Evolutionary conservation across 345 rosid species (phyloP).

Genomic region (Eucalyptus regnans): DNA sequence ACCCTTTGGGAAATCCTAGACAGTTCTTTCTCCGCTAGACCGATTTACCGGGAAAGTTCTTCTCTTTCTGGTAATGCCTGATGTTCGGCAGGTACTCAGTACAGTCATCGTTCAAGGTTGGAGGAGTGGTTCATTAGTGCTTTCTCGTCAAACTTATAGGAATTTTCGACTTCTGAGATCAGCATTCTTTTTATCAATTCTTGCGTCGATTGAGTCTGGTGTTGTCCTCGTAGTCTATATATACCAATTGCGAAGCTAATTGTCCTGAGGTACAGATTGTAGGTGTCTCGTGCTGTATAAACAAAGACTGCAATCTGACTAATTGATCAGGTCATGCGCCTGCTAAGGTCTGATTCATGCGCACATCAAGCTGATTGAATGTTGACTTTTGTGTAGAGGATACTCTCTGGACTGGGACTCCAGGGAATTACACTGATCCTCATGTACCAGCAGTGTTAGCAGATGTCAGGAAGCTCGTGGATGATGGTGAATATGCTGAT

Average conservation of each 20-base stretch:
- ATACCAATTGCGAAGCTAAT: not conserved
- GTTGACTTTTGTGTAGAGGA: conserved; percentile 38
- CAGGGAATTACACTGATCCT: conserved; percentile 55
- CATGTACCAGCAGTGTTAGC: conserved; percentile 48
- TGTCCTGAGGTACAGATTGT: not conserved
- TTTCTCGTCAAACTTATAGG: not conserved
- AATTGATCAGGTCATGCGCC: not conserved
- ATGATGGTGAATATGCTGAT: conserved; percentile 37
- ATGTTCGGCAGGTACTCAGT: not conserved
- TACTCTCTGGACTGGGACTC: conserved; percentile 81
- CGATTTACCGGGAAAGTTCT: not conserved
- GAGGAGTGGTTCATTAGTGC: not conserved
- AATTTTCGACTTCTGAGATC: not conserved
- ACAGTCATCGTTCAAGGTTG: not conserved
- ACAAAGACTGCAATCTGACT: not conserved
- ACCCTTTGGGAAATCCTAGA: not conserved
- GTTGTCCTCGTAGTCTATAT: not conserved
- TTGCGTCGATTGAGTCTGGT: not conserved
- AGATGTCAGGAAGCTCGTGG: conserved; percentile 63
- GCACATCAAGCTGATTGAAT: not conserved
- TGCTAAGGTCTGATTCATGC: not conserved
- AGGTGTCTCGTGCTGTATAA: not conserved
- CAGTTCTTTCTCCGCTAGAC: not conserved
- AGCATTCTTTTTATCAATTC: not conserved
- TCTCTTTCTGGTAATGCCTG: not conserved